Evolutionary conservation across 2,329 filamentous ascomycete species (phyloP), one percentile per base, ranked within the genome.

Genomic region (Pestalotiopsis sp.): DNA sequence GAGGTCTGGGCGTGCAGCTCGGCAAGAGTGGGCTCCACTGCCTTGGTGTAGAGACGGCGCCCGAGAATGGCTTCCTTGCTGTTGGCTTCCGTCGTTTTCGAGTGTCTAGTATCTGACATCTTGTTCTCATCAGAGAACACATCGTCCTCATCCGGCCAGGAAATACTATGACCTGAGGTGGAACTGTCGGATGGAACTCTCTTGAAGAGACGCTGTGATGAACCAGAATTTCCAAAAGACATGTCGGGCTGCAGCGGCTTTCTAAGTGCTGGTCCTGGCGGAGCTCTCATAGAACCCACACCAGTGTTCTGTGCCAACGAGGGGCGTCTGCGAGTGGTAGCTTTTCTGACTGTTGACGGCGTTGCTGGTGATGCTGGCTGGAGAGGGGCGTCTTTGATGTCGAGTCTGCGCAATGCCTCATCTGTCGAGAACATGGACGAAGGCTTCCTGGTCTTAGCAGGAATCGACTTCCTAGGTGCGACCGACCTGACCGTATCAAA

Each of bases 141-240:
- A 23, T 77, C 72, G 68, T 83, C 76, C 68, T 83, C 81, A 39
- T 82, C 82, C 4, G 81, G 75, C 2, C 82, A 81, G 1, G 75
- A 71, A 1, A 80, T 68, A 36, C 31, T 36, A 38, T 83, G 81
- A 4, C 82, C 80, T 1, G 82, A 81, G 5, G 80, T 83, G 25
- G 85, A 89, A 73, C 86, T 84, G 74, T 93, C 92, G 0, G 95
- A 96, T 0, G 87, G 87, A 0, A 97, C 94, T 27, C 95, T 90
- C 71, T 93, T 93, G 84, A 98, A 98, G 66, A 97, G 91, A 67
- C 95, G 91, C 73, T 97, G 93, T 17, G 95, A 97, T 1, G 95
- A 98, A 1, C 93, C 93, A 7, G 91, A 92, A 80, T 98, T 98
- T 65, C 95, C 96, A 81, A 97, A 98, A 5, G 92, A 97, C 85